Evolutionary conservation across 139 green algal species (phyloP).

Genomic region (Diplosphaera chodatii): DNA sequence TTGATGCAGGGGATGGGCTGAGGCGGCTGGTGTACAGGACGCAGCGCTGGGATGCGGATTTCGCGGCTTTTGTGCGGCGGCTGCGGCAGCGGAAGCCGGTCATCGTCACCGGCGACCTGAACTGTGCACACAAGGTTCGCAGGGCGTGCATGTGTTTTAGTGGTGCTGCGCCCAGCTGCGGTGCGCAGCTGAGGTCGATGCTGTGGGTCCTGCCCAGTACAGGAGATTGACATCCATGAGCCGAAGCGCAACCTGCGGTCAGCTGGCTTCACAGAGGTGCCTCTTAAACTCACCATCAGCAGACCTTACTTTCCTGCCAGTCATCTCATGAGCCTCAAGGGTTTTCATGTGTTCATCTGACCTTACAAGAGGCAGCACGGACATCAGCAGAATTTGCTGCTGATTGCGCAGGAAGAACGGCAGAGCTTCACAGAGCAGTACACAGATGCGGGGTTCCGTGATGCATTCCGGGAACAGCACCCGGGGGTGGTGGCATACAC

Average conservation of each 20-base stretch:
- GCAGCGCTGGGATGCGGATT: conserved; percentile 31
- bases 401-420: conserved; percentile 52
- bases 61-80: conserved; percentile 33
- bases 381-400: too few relatives aligned
- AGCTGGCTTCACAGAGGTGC: conserved; percentile 63
- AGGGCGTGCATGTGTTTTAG: too few relatives aligned
- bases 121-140: conserved; percentile 20
- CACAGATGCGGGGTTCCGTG: conserved; percentile 38
- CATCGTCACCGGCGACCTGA: conserved; percentile 45
- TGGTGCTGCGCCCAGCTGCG: too few relatives aligned
- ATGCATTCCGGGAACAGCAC: conserved; percentile 53
- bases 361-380: too few relatives aligned
- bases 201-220: neutral
- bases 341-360: too few relatives aligned
- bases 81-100: conserved; percentile 54
- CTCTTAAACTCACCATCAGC: too few relatives aligned
- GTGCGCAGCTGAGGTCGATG: too few relatives aligned
- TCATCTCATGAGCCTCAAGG: too few relatives aligned
- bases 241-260: conserved; percentile 63
- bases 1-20: conserved; percentile 37
- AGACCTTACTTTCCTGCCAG: too few relatives aligned
- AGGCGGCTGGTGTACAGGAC: conserved; percentile 57
- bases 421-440: conserved; percentile 45
- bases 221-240: conserved; percentile 73
- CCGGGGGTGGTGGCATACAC: conserved; percentile 62